Percentiles rank a stretch among this genome's conserved stretches.
phyloP scores from a whole-genome alignment of 2,329 filamentous ascomycete species.

The Fusarium sp. region DNA sequence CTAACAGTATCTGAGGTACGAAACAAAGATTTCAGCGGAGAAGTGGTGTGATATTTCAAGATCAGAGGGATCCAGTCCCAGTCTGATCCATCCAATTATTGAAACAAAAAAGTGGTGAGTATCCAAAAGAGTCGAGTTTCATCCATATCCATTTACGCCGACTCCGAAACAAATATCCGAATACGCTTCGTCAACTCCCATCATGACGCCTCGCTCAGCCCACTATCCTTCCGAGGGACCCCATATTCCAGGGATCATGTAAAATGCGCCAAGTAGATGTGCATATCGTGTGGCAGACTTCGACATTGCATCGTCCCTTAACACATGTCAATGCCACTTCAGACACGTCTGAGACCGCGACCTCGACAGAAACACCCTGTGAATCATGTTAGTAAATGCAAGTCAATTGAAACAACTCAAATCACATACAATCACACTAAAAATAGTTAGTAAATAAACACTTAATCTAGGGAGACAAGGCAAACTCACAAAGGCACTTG shows the following conservation, averaged over 20 bases:
- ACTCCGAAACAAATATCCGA: constrained; percentile 22
- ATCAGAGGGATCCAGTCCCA: not conserved
- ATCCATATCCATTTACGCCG: constrained; percentile 7
- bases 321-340: not conserved
- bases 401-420: not conserved
- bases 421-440: constrained; percentile 60
- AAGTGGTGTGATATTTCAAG: constrained; percentile 8
- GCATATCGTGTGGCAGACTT: constrained; percentile 10
- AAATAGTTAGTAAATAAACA: constrained; percentile 44
- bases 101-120: constrained; percentile 10
- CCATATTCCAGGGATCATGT: constrained; percentile 21
- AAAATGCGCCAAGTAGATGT: constrained; percentile 3
- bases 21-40: not conserved
- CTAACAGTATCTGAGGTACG: not conserved
- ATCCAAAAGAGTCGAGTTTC: constrained; percentile 38
- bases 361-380: constrained; percentile 50
- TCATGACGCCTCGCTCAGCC: constrained; percentile 18
- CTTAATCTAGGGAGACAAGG: not conserved
- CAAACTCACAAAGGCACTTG: constrained; percentile 65
- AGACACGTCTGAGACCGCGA: constrained; percentile 47
- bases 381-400: constrained; percentile 20
- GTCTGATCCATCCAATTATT: not conserved
- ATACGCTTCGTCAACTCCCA: constrained; percentile 5
- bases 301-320: constrained; percentile 8
- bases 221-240: not conserved